These are phyloP conservation scores for Coprinellus micaceus DNA, from an alignment of 768 basidiomycete species.

Conservation along the genomic window DNA sequence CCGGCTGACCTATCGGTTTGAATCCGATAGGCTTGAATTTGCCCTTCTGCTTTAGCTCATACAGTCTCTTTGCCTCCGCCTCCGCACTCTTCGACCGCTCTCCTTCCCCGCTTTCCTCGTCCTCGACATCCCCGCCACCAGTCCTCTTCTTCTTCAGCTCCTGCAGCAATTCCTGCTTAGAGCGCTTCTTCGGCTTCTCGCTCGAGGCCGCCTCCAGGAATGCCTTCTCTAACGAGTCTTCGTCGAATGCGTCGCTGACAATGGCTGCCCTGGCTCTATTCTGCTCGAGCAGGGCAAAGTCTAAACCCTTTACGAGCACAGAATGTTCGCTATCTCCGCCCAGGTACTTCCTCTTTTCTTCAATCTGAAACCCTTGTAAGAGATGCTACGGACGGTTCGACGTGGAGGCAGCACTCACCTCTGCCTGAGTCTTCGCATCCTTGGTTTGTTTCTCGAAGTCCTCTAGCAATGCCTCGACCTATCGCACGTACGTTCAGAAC, in stretches of 20 bases:
- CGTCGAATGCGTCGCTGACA: slow-evolving; percentile 55
- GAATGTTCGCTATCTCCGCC: slow-evolving; percentile 86
- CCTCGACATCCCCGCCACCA: slow-evolving; percentile 23
- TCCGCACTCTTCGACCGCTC: slow-evolving; percentile 16
- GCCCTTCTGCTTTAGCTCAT: slow-evolving; percentile 45
- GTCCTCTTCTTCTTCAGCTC: slow-evolving; percentile 66
- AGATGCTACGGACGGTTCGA: not conserved
- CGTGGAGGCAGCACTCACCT: slow-evolving; percentile 39
- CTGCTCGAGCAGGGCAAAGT: slow-evolving; percentile 81
- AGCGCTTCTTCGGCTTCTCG: slow-evolving; percentile 56
- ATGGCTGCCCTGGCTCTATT: slow-evolving; percentile 61
- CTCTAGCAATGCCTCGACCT: slow-evolving; percentile 79
- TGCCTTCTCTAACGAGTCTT: slow-evolving; percentile 77
- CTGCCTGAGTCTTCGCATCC: slow-evolving; percentile 52
- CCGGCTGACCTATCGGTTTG: slow-evolving; percentile 51
- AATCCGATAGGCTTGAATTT: slow-evolving; percentile 63
- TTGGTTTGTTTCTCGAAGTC: slow-evolving; percentile 71
- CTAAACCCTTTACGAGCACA: slow-evolving; percentile 86
- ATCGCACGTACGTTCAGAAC: too few species aligned
- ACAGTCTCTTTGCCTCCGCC: slow-evolving; percentile 32
- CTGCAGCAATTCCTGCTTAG: slow-evolving; percentile 71
- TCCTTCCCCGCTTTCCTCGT: slow-evolving; percentile 11
- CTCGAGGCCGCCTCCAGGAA: slow-evolving; percentile 46
- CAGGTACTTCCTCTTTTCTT: slow-evolving; percentile 70
- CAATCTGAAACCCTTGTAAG: slow-evolving; percentile 38